Evolutionary conservation across 108 stramenopile genomes (phyloP), one percentile per base, ranked within the genome.

Genomic region (Cyclotella sp.): DNA sequence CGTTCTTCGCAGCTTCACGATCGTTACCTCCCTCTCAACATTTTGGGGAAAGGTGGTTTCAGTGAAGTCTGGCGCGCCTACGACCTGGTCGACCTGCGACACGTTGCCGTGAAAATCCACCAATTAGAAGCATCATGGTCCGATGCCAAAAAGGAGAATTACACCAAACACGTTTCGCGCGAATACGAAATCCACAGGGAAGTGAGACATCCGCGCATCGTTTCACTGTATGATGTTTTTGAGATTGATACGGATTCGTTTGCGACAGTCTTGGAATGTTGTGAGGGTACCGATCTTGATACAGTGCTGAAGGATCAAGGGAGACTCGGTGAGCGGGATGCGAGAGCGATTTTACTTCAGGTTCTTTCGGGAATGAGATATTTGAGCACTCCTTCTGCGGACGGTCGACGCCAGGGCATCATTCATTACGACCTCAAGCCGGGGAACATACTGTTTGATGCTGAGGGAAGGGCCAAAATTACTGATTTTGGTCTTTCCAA

Each of bases 21-120:
- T 61, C 93, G 97, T 42, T 99, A 99, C 78, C 81, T 98, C 1
- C 86, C 97, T 45, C 79, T 93, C 61, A 85, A 87, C 40, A 85
- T 98, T 18, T 73, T 99, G 24, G 99, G 99, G 28, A 95, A 95
- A 82, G 99, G 99, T 16, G 99, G 99, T 45, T 99, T 99, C 86
- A 93, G 92, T 28, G 99, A 99, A 86, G 99, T 99, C 3, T 99
- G 99, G 99, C 85, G 88, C 40, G 97, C 96, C 3, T 97, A 89
- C 58, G 99, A 99, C 79, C 72, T 99, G 44, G 58, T 70, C 15
- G 90, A 88, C 43, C 45, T 93, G 28, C 83, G 85, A n/a, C 86
- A 96, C 67, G 97, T 98, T 11, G 98, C 98, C 15, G 97, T 99
- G 45, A 99, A 99, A 85, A 97, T 99, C 62, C 99, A 99, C 77